Evolutionary conservation across 2,329 filamentous ascomycete species (phyloP), one percentile per base, ranked within the genome.

Genomic region (Colletotrichum neosansevieriae): DNA sequence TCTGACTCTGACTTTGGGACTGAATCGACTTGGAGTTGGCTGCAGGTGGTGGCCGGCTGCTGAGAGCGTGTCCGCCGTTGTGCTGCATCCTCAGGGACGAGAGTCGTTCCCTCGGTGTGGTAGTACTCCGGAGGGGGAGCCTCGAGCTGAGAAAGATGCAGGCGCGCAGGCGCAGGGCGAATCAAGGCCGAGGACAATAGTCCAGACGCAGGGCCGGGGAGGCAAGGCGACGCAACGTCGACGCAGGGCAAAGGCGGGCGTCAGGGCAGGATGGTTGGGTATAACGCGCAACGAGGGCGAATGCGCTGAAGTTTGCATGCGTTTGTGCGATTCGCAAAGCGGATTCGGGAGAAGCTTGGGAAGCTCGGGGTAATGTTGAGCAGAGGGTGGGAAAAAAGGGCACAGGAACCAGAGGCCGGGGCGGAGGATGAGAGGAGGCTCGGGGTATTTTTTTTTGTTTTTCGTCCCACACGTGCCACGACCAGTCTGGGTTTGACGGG

Each of bases 281-380:
- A 78, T 71, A 75, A 75, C 70, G 72, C 74, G 34, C 29, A 63
- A 67, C 45, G 72, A 62, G 58, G 70, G 72, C 53, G 70, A 76
- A 57, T 59, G 50, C 38, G 49, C 54, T 53, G 65, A 21, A 65
- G 53, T 67, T 38, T 50, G 42, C 53, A 53, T 44, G 60, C 65
- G 65, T 69, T 65, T 42, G 56, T 54, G 61, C 19, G 66, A 66
- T 63, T 56, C 19, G 24, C 50, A 69, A 58, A 50, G 38, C 44
- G 38, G 51, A 57, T 61, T 69, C 63, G 63, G 63, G 44, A 69
- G 63, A 63, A 63, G 50, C 50, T 63, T 67, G 57, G 65, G 70
- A 58, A 68, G 74, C 76, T 83, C 81, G 80, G 82, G 81, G 75
- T 82, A 83, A 83, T 83, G 80, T 78, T 83, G 79, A 76, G 78